Base-by-base conservation (phyloP, 2,329 filamentous ascomycete genomes). In the Thielaviopsis euricoi region DNA sequence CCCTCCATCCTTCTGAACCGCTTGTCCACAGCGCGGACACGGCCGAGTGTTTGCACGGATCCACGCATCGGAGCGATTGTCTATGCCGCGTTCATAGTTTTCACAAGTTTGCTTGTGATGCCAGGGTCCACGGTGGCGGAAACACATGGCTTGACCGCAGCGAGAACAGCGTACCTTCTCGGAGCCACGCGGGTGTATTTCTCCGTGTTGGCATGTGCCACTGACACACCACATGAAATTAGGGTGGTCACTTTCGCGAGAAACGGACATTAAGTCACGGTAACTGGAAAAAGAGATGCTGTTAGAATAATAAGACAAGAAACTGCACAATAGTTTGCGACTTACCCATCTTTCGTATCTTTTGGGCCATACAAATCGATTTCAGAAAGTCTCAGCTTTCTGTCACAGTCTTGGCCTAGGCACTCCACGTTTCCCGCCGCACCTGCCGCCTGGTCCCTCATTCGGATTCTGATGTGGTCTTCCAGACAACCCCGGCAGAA, bases 141-240 rank as follows among this genome's bases (percentile, higher is more conserved):
- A 58, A 29, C 52, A 58, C 43, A 37, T 52, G 33, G 6, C 12
- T 5, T 43, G 53, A 15, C 19, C 15, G 46, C 53, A 58, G 13
- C 81, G 79, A 57, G 83, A 73, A 6, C 76, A 68, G 68, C 85
- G 87, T 1, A 87, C 76, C 3, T 83, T 79, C 67, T 87, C 84
- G 61, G 87, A 82, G 23, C 76, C 66, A 62, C 78, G 74, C 66
- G 82, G 79, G 71, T 85, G 87, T 73, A 83, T 87, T 63, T 81
- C 78, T 68, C 85, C 87, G 26, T 74, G 65, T 57, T 86, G 71
- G 67, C 85, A 88, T 21, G 81, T 79, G 53, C 83, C 81, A 66
- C 86, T 86, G 65, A 87, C 72, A 83, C 84, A 87, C 71, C 79
- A 87, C 64, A 87, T 76, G 65, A 85, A 85, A 52, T 78, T 84